These are phyloP conservation scores for Bruguiera hainesii DNA, from an alignment of 441 rosid genomes.

Conservation along the genomic window DNA sequence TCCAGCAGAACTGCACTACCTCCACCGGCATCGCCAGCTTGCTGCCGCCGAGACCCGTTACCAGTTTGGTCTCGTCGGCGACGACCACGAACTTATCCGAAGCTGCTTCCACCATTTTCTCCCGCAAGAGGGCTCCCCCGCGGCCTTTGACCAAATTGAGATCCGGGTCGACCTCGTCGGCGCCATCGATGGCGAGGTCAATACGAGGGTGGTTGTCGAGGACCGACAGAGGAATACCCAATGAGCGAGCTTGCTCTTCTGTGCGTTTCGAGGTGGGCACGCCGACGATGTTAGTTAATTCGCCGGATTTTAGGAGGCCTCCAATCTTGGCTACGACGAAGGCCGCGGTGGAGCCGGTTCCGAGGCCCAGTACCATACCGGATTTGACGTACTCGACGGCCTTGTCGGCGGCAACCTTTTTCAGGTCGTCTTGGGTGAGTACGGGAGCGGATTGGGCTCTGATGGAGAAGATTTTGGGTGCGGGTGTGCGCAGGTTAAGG, in stretches of 20 bases:
- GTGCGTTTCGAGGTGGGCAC: slow-evolving; percentile 87
- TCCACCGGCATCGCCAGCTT: slow-evolving; percentile 92
- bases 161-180: slow-evolving; percentile 87
- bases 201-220: slow-evolving; percentile 66
- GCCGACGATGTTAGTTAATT: slow-evolving; percentile 59
- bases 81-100: slow-evolving; percentile 77
- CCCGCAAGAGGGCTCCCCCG: slow-evolving; percentile 83
- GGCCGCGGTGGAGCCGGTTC: slow-evolving; percentile 95
- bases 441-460: slow-evolving; percentile 51
- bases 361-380: slow-evolving; percentile 91
- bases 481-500: slow-evolving; percentile 25
- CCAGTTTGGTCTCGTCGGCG: slow-evolving; percentile 78
- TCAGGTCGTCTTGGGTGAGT: slow-evolving; percentile 79
- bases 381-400: slow-evolving; percentile 82
- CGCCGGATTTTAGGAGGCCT: slow-evolving; percentile 54
- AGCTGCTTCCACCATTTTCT: slow-evolving; percentile 93
- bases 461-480: slow-evolving; percentile 38
- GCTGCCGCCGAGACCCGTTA: slow-evolving; percentile 78
- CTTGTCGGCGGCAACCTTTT: slow-evolving; percentile 81
- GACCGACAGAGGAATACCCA: slow-evolving; percentile 67
- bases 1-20: slow-evolving; percentile 89
- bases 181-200: slow-evolving; percentile 96
- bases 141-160: slow-evolving; percentile 93
- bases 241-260: slow-evolving; percentile 73
- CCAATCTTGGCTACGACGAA: slow-evolving; percentile 77